Percentiles rank a stretch among this genome's conserved stretches.
phyloP scores from a whole-genome alignment of 306 rosid species.

The Arachis hypogaea region DNA sequence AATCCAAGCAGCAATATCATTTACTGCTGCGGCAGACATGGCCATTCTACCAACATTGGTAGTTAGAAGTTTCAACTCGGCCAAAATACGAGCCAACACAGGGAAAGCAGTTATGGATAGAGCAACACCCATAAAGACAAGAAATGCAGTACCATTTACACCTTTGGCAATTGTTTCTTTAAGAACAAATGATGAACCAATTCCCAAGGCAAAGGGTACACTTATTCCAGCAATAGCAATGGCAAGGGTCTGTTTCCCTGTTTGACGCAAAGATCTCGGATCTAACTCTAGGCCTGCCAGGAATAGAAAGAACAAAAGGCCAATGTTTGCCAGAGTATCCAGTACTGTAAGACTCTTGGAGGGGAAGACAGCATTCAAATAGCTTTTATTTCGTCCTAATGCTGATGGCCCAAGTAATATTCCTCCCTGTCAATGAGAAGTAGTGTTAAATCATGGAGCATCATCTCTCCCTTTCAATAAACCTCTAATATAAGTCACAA shows the following conservation, averaged over 20 bases:
- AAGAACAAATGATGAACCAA: conserved; percentile 75
- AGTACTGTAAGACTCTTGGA: conserved; percentile 73
- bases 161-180: conserved; percentile 67
- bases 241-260: conserved; percentile 68
- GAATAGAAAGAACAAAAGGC: conserved; percentile 83
- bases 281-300: conserved; percentile 80
- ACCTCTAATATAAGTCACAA: background rate
- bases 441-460: conserved; percentile 11
- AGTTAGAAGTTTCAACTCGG: conserved; percentile 89
- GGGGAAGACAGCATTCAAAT: conserved; percentile 70
- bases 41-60: conserved; percentile 77
- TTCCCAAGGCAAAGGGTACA: conserved; percentile 79
- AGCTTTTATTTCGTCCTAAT: conserved; percentile 70
- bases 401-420: conserved; percentile 88
- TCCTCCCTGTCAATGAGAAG: conserved; percentile 69
- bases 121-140: conserved; percentile 92
- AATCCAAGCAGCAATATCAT: conserved; percentile 92
- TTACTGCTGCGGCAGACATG: conserved; percentile 95
- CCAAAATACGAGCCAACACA: conserved; percentile 84
- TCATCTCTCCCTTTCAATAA: background rate
- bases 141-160: conserved; percentile 55
- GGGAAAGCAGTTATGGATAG: conserved; percentile 93
- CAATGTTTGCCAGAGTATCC: conserved; percentile 89
- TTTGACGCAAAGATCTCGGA: conserved; percentile 60
- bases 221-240: conserved; percentile 79